Conservation (phyloP, 2,329 filamentous ascomycete genomes). For the Cladosporium sp. region DNA sequence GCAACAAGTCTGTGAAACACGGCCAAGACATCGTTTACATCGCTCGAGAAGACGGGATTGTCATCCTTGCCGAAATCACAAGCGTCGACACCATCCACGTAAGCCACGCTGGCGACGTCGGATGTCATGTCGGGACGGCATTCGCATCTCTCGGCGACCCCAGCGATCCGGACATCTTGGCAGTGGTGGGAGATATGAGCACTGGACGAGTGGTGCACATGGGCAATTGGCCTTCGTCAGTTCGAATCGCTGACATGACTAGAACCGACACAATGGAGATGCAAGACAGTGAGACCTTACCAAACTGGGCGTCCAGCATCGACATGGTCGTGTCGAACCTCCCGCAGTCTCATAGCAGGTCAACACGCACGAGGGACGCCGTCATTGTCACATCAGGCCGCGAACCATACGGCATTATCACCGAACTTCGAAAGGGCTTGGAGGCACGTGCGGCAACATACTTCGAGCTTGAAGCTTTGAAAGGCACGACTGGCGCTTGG, state of each 20-base stretch:
- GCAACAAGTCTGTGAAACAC: slow-evolving; percentile 63
- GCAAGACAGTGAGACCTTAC: slow-evolving; percentile 61
- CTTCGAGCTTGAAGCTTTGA: slow-evolving; percentile 32
- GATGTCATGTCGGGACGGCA: slow-evolving; percentile 75
- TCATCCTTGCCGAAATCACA: slow-evolving; percentile 72
- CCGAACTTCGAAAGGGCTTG: slow-evolving; percentile 47
- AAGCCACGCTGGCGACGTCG: slow-evolving; percentile 62
- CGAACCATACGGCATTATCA: slow-evolving; percentile 46
- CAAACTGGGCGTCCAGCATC: slow-evolving; percentile 60
- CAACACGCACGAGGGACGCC: slow-evolving; percentile 28
- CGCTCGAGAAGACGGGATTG: slow-evolving; percentile 80
- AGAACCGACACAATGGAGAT: slow-evolving; percentile 54
- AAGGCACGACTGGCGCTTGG: slow-evolving; percentile 41
- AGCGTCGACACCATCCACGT: slow-evolving; percentile 53
- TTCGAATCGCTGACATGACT: slow-evolving; percentile 49
- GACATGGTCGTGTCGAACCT: slow-evolving; percentile 46
- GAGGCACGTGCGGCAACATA: slow-evolving; percentile 39
- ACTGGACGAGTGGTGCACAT: slow-evolving; percentile 55
- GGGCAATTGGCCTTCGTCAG: slow-evolving; percentile 30
- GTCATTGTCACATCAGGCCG: slow-evolving; percentile 47
- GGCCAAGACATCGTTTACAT: slow-evolving; percentile 80
- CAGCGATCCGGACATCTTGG: slow-evolving; percentile 72
- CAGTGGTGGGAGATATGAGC: slow-evolving; percentile 76
- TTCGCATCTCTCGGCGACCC: slow-evolving; percentile 70
- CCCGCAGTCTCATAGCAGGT: slow-evolving; percentile 28